Evolutionary conservation across 495 filamentous ascomycete genomes (phyloP), one percentile per base, ranked within the genome.

Genomic region (Penicillium cosmopolitanum): DNA sequence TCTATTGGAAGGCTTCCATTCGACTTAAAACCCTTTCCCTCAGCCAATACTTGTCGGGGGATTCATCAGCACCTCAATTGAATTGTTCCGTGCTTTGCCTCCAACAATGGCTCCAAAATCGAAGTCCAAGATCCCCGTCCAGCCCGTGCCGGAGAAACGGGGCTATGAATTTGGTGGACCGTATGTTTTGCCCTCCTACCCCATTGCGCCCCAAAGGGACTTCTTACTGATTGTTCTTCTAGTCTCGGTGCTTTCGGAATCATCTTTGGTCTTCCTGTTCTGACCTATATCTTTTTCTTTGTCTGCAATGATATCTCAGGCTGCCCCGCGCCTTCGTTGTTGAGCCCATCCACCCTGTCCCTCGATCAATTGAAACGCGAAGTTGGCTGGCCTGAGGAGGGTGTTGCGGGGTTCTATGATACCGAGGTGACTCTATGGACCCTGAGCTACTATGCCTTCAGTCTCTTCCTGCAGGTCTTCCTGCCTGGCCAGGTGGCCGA

Each of bases 301-400:
- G 75, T 91, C 63, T 97, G 95, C 82, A 98, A 96, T 70, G 95
- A 97, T 69, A 73, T 93, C 60, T 86, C 91, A 28, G 95, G 96
- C 53, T 98, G 96, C 65, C 96, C 95, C 12, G 86, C 90, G 7
- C 91, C 93, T 9, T 93, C 88, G n/a, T 78, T 95, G 25, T 83
- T 96, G 50, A 80, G 83, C 54, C 92, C 93, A 34, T 87, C 83
- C 46, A 86, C 85, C 21, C 76, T 96, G 35, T 84, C 84, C 36
- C 77, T 92, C 52, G 84, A 87, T 13, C 78, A 82, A 65, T 75
- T 96, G 66, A 94, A 93, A 71, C 57, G 76, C 42, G 92, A 96
- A 63, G 79, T 88, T 19, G 90, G 89, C 56, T 96, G 93, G 92
- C 88, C 89, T 0, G 72, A 82, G 52, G 73, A 85, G 57, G 90